phyloP scores from a whole-genome alignment of 1,284 basidiomycete species.

The Phellinidium pouzarii region DNA sequence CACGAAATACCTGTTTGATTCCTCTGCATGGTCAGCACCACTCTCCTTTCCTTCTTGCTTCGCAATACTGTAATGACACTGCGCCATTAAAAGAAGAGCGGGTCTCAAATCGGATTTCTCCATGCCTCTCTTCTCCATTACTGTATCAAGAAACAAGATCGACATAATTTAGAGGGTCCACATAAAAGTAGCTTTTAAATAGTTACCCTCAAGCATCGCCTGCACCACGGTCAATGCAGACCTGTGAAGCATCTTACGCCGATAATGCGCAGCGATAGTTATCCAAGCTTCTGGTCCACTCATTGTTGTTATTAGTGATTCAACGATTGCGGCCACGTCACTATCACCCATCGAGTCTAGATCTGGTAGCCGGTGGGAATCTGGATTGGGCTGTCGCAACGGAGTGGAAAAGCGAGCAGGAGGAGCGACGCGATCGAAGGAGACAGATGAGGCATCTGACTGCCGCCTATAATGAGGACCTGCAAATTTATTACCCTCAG shows the following conservation, averaged over 20 bases:
- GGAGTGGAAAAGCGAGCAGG: neutral
- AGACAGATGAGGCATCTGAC: slow-evolving; percentile 11
- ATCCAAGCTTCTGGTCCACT: slow-evolving; percentile 16
- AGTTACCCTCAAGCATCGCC: slow-evolving; percentile 17
- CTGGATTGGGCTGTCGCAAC: neutral
- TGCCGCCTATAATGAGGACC: neutral
- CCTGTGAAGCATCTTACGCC: slow-evolving; percentile 5
- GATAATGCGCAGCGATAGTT: slow-evolving; percentile 12
- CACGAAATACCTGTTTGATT: slow-evolving; percentile 5
- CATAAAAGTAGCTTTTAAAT: neutral
- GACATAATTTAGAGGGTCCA: neutral
- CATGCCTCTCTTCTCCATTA: slow-evolving; percentile 14
- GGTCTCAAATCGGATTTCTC: slow-evolving; percentile 14
- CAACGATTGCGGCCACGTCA: slow-evolving; percentile 10
- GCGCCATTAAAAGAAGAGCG: slow-evolving; percentile 14
- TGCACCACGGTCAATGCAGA: slow-evolving; percentile 5
- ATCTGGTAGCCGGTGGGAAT: neutral
- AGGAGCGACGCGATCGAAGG: neutral
- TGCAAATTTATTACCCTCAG: neutral
- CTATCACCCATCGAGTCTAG: slow-evolving; percentile 6
- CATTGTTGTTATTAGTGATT: slow-evolving; percentile 10
- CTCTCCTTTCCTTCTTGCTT: slow-evolving; percentile 6
- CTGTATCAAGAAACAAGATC: neutral
- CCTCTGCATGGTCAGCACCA: neutral
- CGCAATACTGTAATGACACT: slow-evolving; percentile 15